A percentile compares a stretch with the other conserved stretches of the same genome.
These are phyloP conservation scores for Berberis vulgaris DNA, from an alignment of 164 flowering plant species.

Conservation along the genomic window DNA sequence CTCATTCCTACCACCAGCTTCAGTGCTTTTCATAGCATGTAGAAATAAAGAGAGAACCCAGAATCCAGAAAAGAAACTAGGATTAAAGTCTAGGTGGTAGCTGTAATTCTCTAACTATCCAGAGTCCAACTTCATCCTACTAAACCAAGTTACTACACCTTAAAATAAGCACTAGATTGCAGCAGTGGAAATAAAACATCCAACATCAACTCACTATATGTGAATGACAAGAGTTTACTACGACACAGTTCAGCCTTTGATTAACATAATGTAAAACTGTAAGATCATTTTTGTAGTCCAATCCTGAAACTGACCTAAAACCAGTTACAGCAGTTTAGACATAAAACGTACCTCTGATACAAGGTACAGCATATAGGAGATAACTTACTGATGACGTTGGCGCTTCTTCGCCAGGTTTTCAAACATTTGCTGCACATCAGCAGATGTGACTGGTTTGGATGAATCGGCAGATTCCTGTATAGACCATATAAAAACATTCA, in stretches of 20 bases:
- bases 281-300: background rate
- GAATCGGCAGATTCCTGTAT: constrained; percentile 67
- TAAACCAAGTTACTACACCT: no score
- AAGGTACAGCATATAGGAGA: background rate
- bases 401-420: constrained; percentile 91
- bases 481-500: background rate
- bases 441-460: constrained; percentile 75
- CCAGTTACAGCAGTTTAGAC: constrained; percentile 1
- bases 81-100: no score
- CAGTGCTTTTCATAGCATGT: no score
- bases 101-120: no score
- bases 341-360: background rate
- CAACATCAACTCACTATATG: background rate
- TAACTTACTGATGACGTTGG: constrained; percentile 34
- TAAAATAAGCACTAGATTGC: no score
- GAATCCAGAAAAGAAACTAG: no score
- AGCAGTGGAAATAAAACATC: no score
- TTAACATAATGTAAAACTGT: background rate
- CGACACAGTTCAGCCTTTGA: background rate
- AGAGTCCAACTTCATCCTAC: no score
- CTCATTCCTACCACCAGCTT: no score
- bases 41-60: no score
- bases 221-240: no score
- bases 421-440: constrained; percentile 73
- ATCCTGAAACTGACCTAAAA: constrained; percentile 1